Evolutionary conservation across 2,329 filamentous ascomycete genomes (phyloP).

Genomic region (Colletotrichum sp.): DNA sequence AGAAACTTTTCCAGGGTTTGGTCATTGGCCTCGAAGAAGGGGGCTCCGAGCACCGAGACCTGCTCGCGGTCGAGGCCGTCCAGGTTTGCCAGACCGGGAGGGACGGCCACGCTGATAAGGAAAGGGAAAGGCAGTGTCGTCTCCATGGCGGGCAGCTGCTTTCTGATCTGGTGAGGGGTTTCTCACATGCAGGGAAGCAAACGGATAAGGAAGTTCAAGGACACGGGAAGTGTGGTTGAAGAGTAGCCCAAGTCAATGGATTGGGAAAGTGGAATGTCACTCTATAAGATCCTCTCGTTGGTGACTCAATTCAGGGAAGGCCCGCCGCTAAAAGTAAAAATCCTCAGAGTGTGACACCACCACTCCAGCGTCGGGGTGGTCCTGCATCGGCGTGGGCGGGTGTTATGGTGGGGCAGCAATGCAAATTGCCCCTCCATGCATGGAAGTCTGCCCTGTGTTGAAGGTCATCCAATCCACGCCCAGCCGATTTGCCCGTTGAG

Average conservation of each 20-base stretch:
- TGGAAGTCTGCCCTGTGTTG: background rate
- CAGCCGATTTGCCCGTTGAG: slow-evolving; percentile 14
- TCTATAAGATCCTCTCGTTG: slow-evolving; percentile 9
- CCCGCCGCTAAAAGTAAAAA: slow-evolving; percentile 19
- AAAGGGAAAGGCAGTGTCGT: slow-evolving; percentile 69
- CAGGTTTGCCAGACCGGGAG: slow-evolving; percentile 50
- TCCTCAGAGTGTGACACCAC: slow-evolving; percentile 18
- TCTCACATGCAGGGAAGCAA: background rate
- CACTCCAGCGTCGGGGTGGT: slow-evolving; percentile 12
- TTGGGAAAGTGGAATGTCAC: slow-evolving; percentile 9
- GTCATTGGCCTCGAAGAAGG: slow-evolving; percentile 61
- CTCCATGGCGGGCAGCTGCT: slow-evolving; percentile 54
- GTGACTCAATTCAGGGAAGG: slow-evolving; percentile 18
- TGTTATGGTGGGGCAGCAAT: slow-evolving; percentile 25
- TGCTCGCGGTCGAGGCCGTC: slow-evolving; percentile 62
- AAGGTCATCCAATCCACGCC: slow-evolving; percentile 18
- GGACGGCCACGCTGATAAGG: slow-evolving; percentile 61
- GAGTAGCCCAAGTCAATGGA: background rate
- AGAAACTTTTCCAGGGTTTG: slow-evolving; percentile 51
- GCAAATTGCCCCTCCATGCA: slow-evolving; percentile 25
- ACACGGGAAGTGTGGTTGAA: background rate
- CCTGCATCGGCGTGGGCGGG: slow-evolving; percentile 31
- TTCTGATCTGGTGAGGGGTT: background rate
- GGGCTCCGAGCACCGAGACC: slow-evolving; percentile 62
- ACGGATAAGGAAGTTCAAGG: background rate